Base-by-base conservation (phyloP, 192 early-diverging fungal genomes). In the Entomortierella chlamydospora region DNA sequence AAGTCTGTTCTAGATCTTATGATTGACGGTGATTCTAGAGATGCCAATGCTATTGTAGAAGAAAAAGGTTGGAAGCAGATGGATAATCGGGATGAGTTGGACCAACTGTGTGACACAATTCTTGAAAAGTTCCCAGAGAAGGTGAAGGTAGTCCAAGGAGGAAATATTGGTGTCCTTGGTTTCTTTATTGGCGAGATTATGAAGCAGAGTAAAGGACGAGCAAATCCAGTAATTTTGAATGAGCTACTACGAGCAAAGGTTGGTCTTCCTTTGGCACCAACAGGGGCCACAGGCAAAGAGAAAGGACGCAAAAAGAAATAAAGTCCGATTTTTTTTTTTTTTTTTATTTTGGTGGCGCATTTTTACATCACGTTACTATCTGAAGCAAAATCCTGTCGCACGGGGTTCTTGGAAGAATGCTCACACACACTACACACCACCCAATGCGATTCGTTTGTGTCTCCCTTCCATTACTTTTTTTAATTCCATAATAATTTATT, bases 111-210 rank as follows among this genome's bases (percentile, higher is more conserved):
- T 58, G 54, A 83, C 34, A 39, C 49, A 7, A 59, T 89, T 15
- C 63, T 91, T 12, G 42, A 64, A 1, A 47, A 77, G 20, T 65
- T 87, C 50, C 69, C 84, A 4, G 82, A 82, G 43, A 83, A 88
- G 83, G 90, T 91, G 0, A 67, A 84, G 17, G 83, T 82, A 12
- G 86, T 94, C 43, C 71, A 85, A 68, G 83, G 79, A 17, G 95
- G 94, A 0, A 92, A 94, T 42, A 52, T 81, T 20, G 89, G 92
- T 5, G 57, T 94, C 34, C 77, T 93, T 7, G 90, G 90, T 31
- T 95, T 94, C 84, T 92, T 98, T 70, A 86, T 96, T 25, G 94
- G 95, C 9, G 88, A 95, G 79, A 85, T 93, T 9, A 94, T 98
- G 93, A 83, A 87, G 41, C 79, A 84, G 51, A 95, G 93, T 8